Evolutionary conservation across 352 stramenopile genomes (phyloP).

Genomic region (Phytopythium litorale): DNA sequence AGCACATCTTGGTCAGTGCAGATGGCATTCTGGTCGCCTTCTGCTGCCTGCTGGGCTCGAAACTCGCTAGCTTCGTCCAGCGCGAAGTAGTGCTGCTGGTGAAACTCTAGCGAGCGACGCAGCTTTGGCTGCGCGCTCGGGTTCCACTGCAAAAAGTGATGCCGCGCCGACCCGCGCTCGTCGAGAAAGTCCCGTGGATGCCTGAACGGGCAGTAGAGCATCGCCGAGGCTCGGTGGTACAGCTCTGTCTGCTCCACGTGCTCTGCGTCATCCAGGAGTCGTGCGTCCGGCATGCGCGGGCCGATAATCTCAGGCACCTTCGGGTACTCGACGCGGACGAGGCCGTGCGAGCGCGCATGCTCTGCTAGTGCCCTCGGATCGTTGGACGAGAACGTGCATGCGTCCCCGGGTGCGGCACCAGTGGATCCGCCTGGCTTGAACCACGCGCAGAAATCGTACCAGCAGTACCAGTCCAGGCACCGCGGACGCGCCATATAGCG

Average conservation of each 20-base stretch:
- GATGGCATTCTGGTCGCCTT: neutral
- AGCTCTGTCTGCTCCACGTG: conserved; percentile 12
- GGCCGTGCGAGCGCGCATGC: conserved; percentile 4
- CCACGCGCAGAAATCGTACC: too few relatives aligned
- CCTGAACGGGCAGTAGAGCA: conserved; percentile 15
- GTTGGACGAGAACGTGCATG: conserved; percentile 1
- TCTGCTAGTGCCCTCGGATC: neutral
- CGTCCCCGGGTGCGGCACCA: too few relatives aligned
- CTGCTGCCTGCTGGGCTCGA: neutral
- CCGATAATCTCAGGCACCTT: conserved; percentile 19
- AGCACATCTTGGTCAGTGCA: too few relatives aligned
- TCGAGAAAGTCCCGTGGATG: conserved; percentile 5
- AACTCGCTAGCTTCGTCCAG: conserved; percentile 10
- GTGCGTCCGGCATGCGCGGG: conserved; percentile 12
- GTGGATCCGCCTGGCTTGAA: too few relatives aligned
- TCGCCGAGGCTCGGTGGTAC: conserved; percentile 8
- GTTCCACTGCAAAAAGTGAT: neutral
- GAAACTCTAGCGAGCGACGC: conserved; percentile 7
- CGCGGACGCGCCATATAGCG: too few relatives aligned
- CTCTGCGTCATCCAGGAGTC: conserved; percentile 7
- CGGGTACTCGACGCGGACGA: conserved; percentile 4
- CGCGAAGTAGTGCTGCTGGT: conserved; percentile 16
- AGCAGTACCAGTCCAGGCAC: too few relatives aligned
- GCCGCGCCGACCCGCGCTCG: neutral
- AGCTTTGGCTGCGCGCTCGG: neutral